These are phyloP conservation scores for Amanita fuliginea DNA, from an alignment of 768 basidiomycete species.

Conservation along the genomic window DNA sequence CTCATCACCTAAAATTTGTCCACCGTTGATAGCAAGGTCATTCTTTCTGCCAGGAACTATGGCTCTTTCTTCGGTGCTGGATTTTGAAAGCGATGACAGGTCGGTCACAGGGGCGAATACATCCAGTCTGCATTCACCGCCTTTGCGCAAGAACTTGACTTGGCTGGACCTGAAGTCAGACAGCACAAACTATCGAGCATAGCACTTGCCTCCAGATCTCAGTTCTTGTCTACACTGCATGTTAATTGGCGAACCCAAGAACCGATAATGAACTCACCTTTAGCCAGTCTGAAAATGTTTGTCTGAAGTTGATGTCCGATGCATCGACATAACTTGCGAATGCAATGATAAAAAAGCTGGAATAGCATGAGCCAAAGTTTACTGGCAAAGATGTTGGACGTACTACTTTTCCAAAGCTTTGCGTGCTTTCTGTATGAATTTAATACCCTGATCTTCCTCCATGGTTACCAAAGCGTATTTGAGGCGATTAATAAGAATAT, in stretches of 20 bases:
- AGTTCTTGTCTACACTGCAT: conserved; percentile 44
- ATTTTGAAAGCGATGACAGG: conserved; percentile 69
- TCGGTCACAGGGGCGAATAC: conserved; percentile 92
- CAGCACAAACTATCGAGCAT: not conserved
- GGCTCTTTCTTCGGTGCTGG: conserved; percentile 43
- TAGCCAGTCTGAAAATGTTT: conserved; percentile 81
- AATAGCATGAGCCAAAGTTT: not conserved
- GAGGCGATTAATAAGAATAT: conserved; percentile 72
- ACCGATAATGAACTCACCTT: conserved; percentile 33
- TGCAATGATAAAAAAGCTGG: conserved; percentile 86
- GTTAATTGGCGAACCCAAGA: not conserved
- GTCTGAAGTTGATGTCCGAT: conserved; percentile 39
- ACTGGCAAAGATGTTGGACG: conserved; percentile 15
- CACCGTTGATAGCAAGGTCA: conserved; percentile 65
- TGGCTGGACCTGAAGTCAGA: conserved; percentile 38
- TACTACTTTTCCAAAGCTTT: conserved; percentile 86
- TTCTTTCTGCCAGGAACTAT: conserved; percentile 61
- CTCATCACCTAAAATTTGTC: conserved; percentile 87
- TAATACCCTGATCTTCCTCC: conserved; percentile 50
- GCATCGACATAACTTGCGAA: conserved; percentile 83
- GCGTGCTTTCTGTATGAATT: conserved; percentile 51
- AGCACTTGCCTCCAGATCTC: conserved; percentile 85
- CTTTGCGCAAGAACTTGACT: conserved; percentile 75
- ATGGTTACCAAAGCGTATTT: conserved; percentile 78
- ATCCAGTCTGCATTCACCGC: conserved; percentile 68